Evolutionary conservation across 2,329 filamentous ascomycete genomes (phyloP).

Genomic region (Fusarium sp.): DNA sequence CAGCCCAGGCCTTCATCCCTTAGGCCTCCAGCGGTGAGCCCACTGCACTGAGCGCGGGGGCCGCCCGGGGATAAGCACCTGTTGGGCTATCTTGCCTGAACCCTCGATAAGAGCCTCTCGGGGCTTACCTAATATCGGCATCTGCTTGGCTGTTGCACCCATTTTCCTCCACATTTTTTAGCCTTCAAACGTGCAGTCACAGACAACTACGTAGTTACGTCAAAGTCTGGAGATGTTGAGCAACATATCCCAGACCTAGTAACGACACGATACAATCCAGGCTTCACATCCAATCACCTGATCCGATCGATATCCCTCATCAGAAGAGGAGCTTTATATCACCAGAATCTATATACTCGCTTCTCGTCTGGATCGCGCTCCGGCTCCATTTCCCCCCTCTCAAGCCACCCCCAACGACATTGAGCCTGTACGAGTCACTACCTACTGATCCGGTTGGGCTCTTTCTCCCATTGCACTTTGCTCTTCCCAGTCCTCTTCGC

Average conservation of each 20-base stretch:
- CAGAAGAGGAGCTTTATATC: background rate
- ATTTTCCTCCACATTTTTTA: conserved; percentile 27
- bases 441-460: conserved; percentile 54
- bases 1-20: conserved; percentile 16
- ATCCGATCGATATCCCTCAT: background rate
- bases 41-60: conserved; percentile 12
- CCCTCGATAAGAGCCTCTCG: conserved; percentile 34
- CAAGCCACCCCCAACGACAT: conserved; percentile 37
- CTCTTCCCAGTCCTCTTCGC: conserved; percentile 45
- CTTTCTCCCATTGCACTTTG: conserved; percentile 48
- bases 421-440: conserved; percentile 48
- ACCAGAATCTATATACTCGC: background rate
- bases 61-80: conserved; percentile 19
- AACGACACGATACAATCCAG: background rate
- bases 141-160: conserved; percentile 1
- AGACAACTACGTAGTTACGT: conserved; percentile 25
- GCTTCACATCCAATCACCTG: conserved; percentile 8
- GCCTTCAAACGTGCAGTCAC: conserved; percentile 10
- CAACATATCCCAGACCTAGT: conserved; percentile 2
- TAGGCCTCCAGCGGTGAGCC: conserved; percentile 22
- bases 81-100: background rate
- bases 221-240: conserved; percentile 34
- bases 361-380: conserved; percentile 19
- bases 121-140: conserved; percentile 41
- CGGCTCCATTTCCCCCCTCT: conserved; percentile 15